Conservation (phyloP, 768 basidiomycete species). For the Amanita molliuscula region DNA sequence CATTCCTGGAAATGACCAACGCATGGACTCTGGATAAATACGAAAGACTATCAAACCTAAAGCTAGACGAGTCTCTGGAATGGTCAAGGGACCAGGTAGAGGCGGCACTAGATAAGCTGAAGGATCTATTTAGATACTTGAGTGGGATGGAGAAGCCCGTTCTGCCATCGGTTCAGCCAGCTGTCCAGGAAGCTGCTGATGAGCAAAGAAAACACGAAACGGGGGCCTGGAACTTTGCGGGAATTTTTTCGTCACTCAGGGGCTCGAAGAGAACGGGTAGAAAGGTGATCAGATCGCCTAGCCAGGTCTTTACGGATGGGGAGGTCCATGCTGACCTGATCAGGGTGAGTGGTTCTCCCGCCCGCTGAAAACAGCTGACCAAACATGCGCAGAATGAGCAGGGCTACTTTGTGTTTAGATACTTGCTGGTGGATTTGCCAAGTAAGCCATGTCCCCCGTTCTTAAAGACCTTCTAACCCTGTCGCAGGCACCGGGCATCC, state of each 20-base stretch:
- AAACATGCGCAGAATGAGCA: constrained; percentile 45
- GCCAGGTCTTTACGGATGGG: constrained; percentile 53
- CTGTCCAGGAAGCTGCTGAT: constrained; percentile 7
- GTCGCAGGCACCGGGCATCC: constrained; percentile 49
- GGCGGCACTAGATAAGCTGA: constrained; percentile 36
- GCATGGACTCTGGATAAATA: constrained; percentile 33
- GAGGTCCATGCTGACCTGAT: constrained; percentile 76
- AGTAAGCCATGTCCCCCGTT: constrained; percentile 34
- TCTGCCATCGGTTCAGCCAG: constrained; percentile 19
- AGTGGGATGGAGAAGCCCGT: constrained; percentile 45
- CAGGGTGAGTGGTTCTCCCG: constrained; percentile 37
- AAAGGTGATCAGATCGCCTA: constrained; percentile 21
- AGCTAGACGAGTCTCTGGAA: constrained; percentile 41
- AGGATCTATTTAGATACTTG: constrained; percentile 59
- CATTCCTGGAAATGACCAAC: constrained; percentile 32
- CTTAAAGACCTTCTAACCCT: constrained; percentile 1
- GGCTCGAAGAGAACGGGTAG: constrained; percentile 23
- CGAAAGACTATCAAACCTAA: constrained; percentile 35
- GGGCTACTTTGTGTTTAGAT: constrained; percentile 70
- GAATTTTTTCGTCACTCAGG: constrained; percentile 61
- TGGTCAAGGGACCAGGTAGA: constrained; percentile 34
- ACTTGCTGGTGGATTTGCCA: constrained; percentile 71
- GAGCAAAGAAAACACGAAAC: constrained; percentile 21
- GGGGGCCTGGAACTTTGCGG: constrained; percentile 45
- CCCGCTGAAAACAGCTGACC: constrained; percentile 7